phyloP scores from a whole-genome alignment of 2,329 filamentous ascomycete species.

The Arthrinium phaeospermum region DNA sequence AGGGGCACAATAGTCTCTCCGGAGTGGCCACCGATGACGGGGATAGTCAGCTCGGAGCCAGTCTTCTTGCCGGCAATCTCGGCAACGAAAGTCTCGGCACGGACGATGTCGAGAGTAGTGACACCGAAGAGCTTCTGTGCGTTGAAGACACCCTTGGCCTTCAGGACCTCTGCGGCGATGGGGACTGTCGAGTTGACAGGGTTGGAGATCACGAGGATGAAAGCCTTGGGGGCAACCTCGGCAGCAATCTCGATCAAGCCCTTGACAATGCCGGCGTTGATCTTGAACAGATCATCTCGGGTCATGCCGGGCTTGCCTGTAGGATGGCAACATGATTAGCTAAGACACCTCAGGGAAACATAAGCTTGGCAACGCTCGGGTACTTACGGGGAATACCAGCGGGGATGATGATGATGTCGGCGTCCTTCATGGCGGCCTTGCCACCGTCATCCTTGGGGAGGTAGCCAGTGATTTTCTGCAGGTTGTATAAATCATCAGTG shows the following conservation, averaged over 20 bases:
- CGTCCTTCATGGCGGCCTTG: conserved; percentile 87
- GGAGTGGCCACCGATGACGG: conserved; percentile 96
- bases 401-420: conserved; percentile 95
- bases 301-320: conserved; percentile 99
- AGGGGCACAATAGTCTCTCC: conserved; percentile 98
- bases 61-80: conserved; percentile 82
- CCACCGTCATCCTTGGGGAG: conserved; percentile 85
- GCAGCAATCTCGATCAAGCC: conserved; percentile 88
- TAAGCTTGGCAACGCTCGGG: neutral
- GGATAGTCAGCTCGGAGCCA: conserved; percentile 82
- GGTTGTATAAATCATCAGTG: neutral
- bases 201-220: conserved; percentile 97
- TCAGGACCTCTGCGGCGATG: conserved; percentile 96
- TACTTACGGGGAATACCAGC: conserved; percentile 93
- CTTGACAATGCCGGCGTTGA: conserved; percentile 98
- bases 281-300: conserved; percentile 99
- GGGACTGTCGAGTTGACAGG: conserved; percentile 99
- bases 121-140: conserved; percentile 96
- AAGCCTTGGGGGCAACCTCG: conserved; percentile 89
- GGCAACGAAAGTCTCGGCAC: conserved; percentile 94
- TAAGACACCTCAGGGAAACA: conserved; percentile 13
- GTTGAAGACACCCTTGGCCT: conserved; percentile 91
- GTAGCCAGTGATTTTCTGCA: conserved; percentile 83
- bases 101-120: conserved; percentile 97
- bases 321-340: conserved; percentile 20